Base-by-base conservation (phyloP, 208 protist species). In the Acanthamoeba lenticulata region DNA sequence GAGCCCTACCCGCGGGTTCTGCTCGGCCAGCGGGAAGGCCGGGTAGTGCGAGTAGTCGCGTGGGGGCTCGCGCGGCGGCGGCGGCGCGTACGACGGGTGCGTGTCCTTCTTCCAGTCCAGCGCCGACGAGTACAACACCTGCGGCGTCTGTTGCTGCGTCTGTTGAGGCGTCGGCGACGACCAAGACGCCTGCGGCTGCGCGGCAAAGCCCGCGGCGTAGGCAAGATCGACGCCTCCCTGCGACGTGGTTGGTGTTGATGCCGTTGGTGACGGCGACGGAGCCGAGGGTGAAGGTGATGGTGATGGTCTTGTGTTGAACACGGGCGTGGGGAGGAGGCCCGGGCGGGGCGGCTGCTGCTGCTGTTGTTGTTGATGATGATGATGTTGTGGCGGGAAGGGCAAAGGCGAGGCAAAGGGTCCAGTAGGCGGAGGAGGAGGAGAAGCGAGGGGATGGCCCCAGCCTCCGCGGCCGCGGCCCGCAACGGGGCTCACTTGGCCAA, bases 31-130 rank as follows among this genome's bases (percentile, higher is more conserved):
- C 7, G 32, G 7, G 65, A 74, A 74, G 32, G 34, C 6, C 65
- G n/a, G 65, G 17, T 29, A 74, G 65, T 7, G n/a, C n/a, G 65
- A 74, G 34, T 74, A 74, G 65, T 74, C 65, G n/a, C 38, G 29
- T 9, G 65, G 65, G n/a, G 65, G 65, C 34, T 74, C 65, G 34
- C 29, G 32, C n/a, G 65, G 65, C n/a, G 65, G 32, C 17, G 65
- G 65, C 6, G 65, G 29, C n/a, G 65, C 29, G 34, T 74, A 74
- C n/a, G 65, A 74, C 65, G 65, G 65, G 34, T 74, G 65, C 3
- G 65, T 74, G n/a, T 74, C n/a, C 65, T 74, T 74, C 65, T 74
- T 74, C 65, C 65, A 74, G n/a, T 74, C 65, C 2, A 74, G 65
- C n/a, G 65, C 1, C 15, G 65, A 74, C n/a, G 65, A 74, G 17